A percentile compares a stretch with the other conserved stretches of the same genome.
Conservation (phyloP, 1,284 basidiomycete genomes). For the Bothia castanella region DNA sequence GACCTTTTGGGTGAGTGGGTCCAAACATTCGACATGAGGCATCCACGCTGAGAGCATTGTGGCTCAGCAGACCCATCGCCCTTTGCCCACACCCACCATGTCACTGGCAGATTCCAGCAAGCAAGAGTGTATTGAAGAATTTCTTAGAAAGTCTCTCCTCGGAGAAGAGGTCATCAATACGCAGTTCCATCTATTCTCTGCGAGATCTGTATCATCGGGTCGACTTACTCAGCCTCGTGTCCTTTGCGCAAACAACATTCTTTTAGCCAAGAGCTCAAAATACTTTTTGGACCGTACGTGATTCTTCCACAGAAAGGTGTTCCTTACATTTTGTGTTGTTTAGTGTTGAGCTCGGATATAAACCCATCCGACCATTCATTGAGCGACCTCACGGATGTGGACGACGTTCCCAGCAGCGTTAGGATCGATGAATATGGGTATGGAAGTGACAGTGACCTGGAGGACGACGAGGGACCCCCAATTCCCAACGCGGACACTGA, state of each 20-base stretch:
- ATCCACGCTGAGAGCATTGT: no score
- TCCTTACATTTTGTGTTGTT: background rate
- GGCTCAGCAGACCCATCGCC: no score
- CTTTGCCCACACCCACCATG: background rate
- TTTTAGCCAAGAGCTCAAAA: slow-evolving; percentile 21
- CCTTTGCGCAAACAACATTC: slow-evolving; percentile 23
- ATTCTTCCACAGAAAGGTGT: background rate
- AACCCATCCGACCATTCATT: slow-evolving; percentile 13
- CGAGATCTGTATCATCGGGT: slow-evolving; percentile 11
- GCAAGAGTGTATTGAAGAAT: slow-evolving; percentile 14
- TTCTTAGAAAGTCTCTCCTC: slow-evolving; percentile 27
- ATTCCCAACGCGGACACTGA: background rate
- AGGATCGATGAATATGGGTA: slow-evolving; percentile 25
- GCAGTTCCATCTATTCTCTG: slow-evolving; percentile 30
- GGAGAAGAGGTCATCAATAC: slow-evolving; percentile 29
- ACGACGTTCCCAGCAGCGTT: slow-evolving; percentile 10
- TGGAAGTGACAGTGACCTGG: slow-evolving; percentile 30
- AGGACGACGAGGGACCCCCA: slow-evolving; percentile 12
- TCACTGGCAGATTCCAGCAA: background rate
- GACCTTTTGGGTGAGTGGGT: no score
- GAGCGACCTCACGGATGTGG: slow-evolving; percentile 14
- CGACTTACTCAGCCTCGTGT: slow-evolving; percentile 18
- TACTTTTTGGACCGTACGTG: slow-evolving; percentile 25
- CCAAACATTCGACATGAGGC: no score
- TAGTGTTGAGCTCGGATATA: slow-evolving; percentile 21